Evolutionary conservation across 139 green algal species (phyloP), one percentile per base, ranked within the genome.

Genomic region (Coelastrella sp.): DNA sequence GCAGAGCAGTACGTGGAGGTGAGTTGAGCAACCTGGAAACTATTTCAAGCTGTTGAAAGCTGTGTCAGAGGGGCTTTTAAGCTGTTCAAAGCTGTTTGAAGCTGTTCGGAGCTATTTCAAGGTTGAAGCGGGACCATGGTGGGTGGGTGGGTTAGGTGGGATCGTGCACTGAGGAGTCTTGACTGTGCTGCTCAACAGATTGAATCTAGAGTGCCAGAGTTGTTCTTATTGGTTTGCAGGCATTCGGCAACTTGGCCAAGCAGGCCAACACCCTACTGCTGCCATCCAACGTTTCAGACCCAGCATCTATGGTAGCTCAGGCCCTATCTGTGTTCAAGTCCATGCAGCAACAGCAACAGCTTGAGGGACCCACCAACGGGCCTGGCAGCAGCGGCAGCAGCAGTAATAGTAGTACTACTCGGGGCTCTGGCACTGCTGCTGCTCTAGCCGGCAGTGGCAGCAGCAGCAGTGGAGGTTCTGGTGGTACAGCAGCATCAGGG

Each of bases 231-330:
- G n/a, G 11, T 27, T 5, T 90, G 63, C 88, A 96, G 78, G 97
- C 95, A 24, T 99, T 99, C 90, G 82, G 90, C 0, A 87, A 97
- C 22, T 93, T 99, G 59, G 98, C 98, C 83, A 98, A 99, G 94
- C 73, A 96, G 80, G 92, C 95, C 27, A 99, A 95, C 78, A 99
- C 97, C 0, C 94, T 99, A 92, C 85, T 99, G 89, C 93, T 99
- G 61, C 98, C 98, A 4, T 87, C 95, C 24, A 93, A 94, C 24
- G 87, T 93, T 9, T 68, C 90, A 22, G 95, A 99, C 89, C 96
- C 97, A 0, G 96, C 97, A 9, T 90, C 91, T 82, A 97, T 99
- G 94, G 95, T 99, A 1, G 95, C 97, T 0, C 96, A 98, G 85
- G 96, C 96, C 4, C 70, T 97, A 85, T 88, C 88, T 25, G 95